Base-by-base conservation (phyloP, 805 yeast genomes). In the Ogataea nitratoaversa region DNA sequence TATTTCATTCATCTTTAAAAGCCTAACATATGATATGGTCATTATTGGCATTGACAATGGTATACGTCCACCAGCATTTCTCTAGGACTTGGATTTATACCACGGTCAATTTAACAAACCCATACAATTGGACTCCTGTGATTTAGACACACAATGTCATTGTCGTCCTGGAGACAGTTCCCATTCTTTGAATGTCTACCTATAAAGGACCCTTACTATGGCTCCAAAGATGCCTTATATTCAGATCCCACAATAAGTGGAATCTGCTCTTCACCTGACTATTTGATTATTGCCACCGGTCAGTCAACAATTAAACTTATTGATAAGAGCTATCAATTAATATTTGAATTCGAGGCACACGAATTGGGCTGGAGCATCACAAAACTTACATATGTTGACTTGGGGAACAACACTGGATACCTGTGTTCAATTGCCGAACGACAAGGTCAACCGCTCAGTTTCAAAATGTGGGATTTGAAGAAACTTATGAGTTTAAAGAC, bases 161-260 rank as follows among this genome's bases (percentile, higher is more conserved):
- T 62, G 19, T 50, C 62, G 5, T 48, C 54, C 17, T 63, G 66
- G 66, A 48, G 91, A 44, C 95, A 85, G 55, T 85, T 91, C 62
- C 87, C 86, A 45, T 84, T 91, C 61, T 89, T 84, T 59, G 96
- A 88, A 38, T 72, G 77, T 28, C 72, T 80, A 0, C 96, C 96
- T 5, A 83, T 93, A 16, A 66, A 80, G 45, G 99, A 93, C 56
- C 98, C 98, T 5, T 67, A 75, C 43, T 71, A 75, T 41, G 81
- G 82, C 6, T 68, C 82, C 0, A 70, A 68, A 4, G 66, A 71
- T 5, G 83, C 85, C 0, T 66, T 90, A 19, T 90, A 83, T 60
- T 86, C 96, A 2, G 96, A 89, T 54, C 79, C 90, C 1, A 67
- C 79, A 11, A 59, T 89, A 29, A 70, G 84, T 4, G 78, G 88